Conservation (phyloP, 192 early-diverging fungal genomes). For the Thoreauomyces humboldtii region DNA sequence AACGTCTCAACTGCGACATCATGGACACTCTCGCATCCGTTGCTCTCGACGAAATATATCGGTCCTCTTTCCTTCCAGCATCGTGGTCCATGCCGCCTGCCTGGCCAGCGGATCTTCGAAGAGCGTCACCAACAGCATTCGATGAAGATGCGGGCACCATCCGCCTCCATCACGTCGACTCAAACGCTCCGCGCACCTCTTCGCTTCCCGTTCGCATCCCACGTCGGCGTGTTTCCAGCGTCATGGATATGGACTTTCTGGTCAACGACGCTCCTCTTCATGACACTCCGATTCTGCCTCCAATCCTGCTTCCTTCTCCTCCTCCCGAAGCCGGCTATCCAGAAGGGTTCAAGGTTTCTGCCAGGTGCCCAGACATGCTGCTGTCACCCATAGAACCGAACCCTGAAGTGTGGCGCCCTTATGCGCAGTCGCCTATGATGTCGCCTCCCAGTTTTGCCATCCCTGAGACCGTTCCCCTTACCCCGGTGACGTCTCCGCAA, state of each 20-base stretch:
- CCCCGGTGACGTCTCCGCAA: background rate
- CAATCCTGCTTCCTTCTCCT: background rate
- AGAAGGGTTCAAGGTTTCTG: too few relatives aligned
- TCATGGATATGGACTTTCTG: background rate
- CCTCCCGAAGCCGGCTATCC: too few relatives aligned
- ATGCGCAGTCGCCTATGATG: too few relatives aligned
- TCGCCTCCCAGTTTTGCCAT: too few relatives aligned
- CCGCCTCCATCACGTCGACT: background rate
- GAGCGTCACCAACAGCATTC: background rate
- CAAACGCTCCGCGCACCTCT: background rate
- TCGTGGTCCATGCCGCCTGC: background rate
- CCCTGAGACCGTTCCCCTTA: background rate
- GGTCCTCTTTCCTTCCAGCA: background rate
- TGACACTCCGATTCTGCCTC: background rate
- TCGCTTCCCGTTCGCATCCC: background rate
- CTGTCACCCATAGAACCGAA: too few relatives aligned
- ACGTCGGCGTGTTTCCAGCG: background rate
- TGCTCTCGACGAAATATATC: background rate
- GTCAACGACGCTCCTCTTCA: background rate
- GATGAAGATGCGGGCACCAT: background rate
- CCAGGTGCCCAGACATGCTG: too few relatives aligned
- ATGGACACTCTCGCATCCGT: constrained; percentile 1
- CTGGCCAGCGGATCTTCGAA: background rate
- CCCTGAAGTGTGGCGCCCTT: too few relatives aligned
- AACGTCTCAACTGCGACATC: too few relatives aligned